Evolutionary conservation across 2,329 filamentous ascomycete species (phyloP), one percentile per base, ranked within the genome.

Genomic region (Pestalotiopsis sp.): DNA sequence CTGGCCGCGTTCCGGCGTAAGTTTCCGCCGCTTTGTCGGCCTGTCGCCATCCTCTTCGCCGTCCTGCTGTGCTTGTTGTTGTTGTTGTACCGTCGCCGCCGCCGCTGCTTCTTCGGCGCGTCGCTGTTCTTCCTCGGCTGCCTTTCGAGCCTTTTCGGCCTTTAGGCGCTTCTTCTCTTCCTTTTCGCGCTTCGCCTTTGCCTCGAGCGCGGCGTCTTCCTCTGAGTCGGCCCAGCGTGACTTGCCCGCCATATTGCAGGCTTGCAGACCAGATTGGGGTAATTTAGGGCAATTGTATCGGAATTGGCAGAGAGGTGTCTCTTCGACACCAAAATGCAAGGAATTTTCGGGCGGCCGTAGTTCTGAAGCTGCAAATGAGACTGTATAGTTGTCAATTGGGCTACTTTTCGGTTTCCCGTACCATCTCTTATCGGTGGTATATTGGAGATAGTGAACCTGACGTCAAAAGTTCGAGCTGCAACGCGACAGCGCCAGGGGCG

Each of bases 181-280:
- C 82, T 95, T 98, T 78, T 96, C 93, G 71, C 86, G 88, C 81
- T 92, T 95, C 67, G 90, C 86, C 76, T 90, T 89, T 23, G 90
- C 90, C 69, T 93, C 91, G 57, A 91, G 86, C 58, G 89, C 92
- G 25, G 90, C 89, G 78, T 98, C 94, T 74, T 94, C 93, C 74
- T 93, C 93, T 61, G 92, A 90, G 76, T 94, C 89, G 72, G 93
- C 94, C 96, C 96, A 99, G 81, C 95, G 90, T 65, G 95, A 98
- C 78, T 89, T 90, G 76, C 84, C 84, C 62, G 90, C 85, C 90
- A 92, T 92, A 61, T 68, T 73, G 69, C 23, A 36, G 52, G 23
- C 23, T 23, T 23, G 25, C 59, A 59, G 57, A 9, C 17, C 13
- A 23, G 17, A 23, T 59, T 2, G 27, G 13, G 23, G 23, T 12